These are phyloP conservation scores for Yamadazyma sp. DNA, from an alignment of 1,139 yeast species.

Conservation along the genomic window DNA sequence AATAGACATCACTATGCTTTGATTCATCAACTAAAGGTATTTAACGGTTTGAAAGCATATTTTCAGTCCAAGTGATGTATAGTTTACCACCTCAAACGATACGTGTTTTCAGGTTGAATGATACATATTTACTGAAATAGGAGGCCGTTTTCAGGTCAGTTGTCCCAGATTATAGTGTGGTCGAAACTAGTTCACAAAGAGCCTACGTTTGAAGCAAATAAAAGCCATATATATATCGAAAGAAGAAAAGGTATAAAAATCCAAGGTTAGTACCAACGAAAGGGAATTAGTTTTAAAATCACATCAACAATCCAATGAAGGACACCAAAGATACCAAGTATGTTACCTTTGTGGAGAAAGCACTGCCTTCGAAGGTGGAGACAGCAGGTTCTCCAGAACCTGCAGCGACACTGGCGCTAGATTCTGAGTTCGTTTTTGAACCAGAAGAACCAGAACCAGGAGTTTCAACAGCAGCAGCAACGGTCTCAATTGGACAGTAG, in stretches of 20 bases:
- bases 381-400: conserved; percentile 1
- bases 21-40: too few species aligned
- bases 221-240: background rate
- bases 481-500: conserved; percentile 27
- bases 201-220: background rate
- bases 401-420: conserved; percentile 2
- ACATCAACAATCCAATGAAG: conserved; percentile 11
- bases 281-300: background rate
- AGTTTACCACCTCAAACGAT: too few species aligned
- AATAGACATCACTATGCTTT: too few species aligned
- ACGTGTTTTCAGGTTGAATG: too few species aligned
- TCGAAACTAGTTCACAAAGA: too few species aligned
- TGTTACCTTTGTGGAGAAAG: conserved; percentile 9
- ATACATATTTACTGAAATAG: too few species aligned
- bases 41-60: too few species aligned
- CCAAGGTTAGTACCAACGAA: background rate
- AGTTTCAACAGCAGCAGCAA: conserved; percentile 8
- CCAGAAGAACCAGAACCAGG: conserved; percentile 4
- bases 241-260: background rate
- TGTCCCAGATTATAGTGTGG: too few species aligned
- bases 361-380: conserved; percentile 11
- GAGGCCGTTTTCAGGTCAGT: too few species aligned
- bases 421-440: background rate
- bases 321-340: conserved; percentile 10
- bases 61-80: too few species aligned